Percentiles rank a stretch among this genome's conserved stretches.
These are phyloP conservation scores for Penicillium ucsense DNA, from an alignment of 495 filamentous ascomycete genomes.

Conservation along the genomic window DNA sequence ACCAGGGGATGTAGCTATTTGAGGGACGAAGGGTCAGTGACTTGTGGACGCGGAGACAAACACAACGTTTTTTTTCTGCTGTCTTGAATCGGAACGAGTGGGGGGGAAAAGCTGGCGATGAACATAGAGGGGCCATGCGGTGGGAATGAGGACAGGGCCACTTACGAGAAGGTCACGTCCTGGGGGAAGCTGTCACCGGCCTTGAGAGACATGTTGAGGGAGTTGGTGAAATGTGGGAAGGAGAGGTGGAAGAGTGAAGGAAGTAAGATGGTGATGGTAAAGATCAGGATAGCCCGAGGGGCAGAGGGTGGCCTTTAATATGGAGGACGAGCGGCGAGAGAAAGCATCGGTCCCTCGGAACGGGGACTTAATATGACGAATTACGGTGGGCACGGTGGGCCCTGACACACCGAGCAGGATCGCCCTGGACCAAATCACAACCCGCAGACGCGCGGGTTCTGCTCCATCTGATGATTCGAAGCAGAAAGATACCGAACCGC, in stretches of 20 bases:
- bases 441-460: background rate
- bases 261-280: background rate
- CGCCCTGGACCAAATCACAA: background rate
- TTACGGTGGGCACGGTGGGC: no score
- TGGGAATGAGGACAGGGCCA: conserved; percentile 7
- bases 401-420: conserved; percentile 15
- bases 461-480: conserved; percentile 30
- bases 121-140: background rate
- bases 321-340: background rate
- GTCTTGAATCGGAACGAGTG: background rate
- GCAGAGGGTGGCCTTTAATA: conserved; percentile 10
- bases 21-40: conserved; percentile 3
- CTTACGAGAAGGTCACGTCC: conserved; percentile 65
- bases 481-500: conserved; percentile 37
- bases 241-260: background rate
- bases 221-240: conserved; percentile 3
- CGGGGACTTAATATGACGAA: no score
- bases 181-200: conserved; percentile 76
- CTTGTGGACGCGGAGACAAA: background rate
- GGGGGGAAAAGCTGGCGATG: background rate
- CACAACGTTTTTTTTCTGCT: background rate
- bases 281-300: background rate
- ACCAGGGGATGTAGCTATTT: conserved; percentile 60
- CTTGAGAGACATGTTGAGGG: conserved; percentile 60
- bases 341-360: no score